Base-by-base conservation (phyloP, 1,284 basidiomycete genomes). In the Amylostereum chailletii region DNA sequence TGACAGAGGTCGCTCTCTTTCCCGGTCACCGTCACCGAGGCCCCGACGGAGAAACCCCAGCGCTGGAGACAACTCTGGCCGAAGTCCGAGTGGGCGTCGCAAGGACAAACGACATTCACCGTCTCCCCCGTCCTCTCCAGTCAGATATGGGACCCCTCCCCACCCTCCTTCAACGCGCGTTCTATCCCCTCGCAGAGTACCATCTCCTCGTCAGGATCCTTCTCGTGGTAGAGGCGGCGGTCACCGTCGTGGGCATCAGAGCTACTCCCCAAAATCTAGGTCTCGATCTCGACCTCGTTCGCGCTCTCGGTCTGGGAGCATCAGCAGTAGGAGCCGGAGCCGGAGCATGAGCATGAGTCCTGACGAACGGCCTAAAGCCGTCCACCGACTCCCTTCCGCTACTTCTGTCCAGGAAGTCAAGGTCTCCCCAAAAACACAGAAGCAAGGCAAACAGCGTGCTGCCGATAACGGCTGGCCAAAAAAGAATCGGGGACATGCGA, bases 321-420 rank as follows among this genome's bases (percentile, higher is more conserved):
- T 65, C 47, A 58, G 64, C n/a, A 68, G 69, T 49, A 53, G 61
- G 34, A 66, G 62, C 53, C 54, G 61, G 33, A 65, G 62, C 42
- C 60, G 60, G 11, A 69, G 66, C 40, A 72, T 74, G 33, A 81
- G 71, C 47, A 58, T 68, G 43, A 78, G 76, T 53, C 53, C 56
- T n/a, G 60, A 60, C 32, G 68, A 70, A 34, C 72, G 70, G 42
- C 68, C 73, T 33, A 75, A 72, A 51, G 67, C 78, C 8, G 72
- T 83, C 42, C 85, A 87, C 62, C 76, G 84, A 39, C 66, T 86
- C 32, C 85, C 84, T 33, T 56, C 71, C 9, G 63, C 73, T 8
- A 71, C 74, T 4, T 69, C 71, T 5, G 57, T 76, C 48, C 65
- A 66, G 49, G 70, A 72, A 4, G 62, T 72, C 34, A 61, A 64